Evolutionary conservation across 495 filamentous ascomycete genomes (phyloP), one percentile per base, ranked within the genome.

Genomic region (Neurospora sp.): DNA sequence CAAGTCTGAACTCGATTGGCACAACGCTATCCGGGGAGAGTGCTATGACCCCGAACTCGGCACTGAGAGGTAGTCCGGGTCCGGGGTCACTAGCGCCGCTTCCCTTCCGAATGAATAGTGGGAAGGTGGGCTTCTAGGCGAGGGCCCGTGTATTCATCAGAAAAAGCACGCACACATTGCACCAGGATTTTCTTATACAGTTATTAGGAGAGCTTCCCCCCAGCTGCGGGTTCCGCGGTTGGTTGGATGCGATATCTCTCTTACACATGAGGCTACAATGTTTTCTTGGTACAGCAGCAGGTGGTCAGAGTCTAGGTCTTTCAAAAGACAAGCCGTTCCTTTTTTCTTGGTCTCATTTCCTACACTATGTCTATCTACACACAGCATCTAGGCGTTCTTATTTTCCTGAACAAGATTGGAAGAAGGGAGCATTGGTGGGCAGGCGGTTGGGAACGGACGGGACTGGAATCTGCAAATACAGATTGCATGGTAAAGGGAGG

Each of bases 1-100:
- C 83, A 20, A 79, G 78, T 7, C 72, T 83, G n/a, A 82, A 81
- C 74, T 85, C 84, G 69, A 76, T 78, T 16, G 78, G 74, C 71
- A 81, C 77, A 39, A 78, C 82, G 38, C 76, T 84, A 9, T 84
- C 83, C 22, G 82, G 76, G 38, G 74, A 78, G 27, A 79, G 77
- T 39, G 69, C 74, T 39, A 70, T 74, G 48, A 81, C 81, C 40
- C 74, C 80, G 40, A 77, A 78, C 12, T 82, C 80, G 39, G 80
- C 81, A 70, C 74, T 85, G 3, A 37, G 35, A 37, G 35, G 35
- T 37, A 85, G 84, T 71, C 84, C 84, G 22, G 82, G 77, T 4
- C 74, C 73, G 20, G 59, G 75, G 10, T 42, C 69, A 40, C 22
- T 73, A 35, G 71, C 74, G 10, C 73, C 71, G 65, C 53, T 80